Percentiles rank a stretch among this genome's conserved stretches.
phyloP scores from a whole-genome alignment of 2,329 filamentous ascomycete genomes.

The Talaromyces sp. region DNA sequence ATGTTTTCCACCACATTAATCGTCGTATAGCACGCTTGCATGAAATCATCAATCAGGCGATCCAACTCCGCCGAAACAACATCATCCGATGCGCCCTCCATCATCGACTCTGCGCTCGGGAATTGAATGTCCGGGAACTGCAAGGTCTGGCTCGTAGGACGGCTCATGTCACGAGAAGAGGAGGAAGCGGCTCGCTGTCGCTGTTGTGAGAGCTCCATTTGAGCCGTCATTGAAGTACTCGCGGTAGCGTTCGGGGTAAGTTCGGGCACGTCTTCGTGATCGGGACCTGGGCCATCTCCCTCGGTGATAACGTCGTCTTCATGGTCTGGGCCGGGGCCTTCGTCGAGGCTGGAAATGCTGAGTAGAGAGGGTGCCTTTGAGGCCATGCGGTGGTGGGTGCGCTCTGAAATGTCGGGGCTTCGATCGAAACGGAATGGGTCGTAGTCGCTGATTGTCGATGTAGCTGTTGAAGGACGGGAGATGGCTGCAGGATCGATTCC shows the following conservation, averaged over 20 bases:
- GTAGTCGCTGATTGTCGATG: conserved; percentile 38
- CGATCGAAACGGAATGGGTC: conserved; percentile 44
- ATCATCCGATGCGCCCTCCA: conserved; percentile 35
- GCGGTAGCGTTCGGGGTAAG: conserved; percentile 13
- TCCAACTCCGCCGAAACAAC: conserved; percentile 40
- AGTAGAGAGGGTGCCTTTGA: conserved; percentile 49
- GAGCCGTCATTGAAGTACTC: conserved; percentile 3
- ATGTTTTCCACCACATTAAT: conserved; percentile 17
- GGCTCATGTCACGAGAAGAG: conserved; percentile 5
- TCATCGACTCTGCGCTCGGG: conserved; percentile 38
- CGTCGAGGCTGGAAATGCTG: conserved; percentile 36
- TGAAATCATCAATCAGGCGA: conserved; percentile 31
- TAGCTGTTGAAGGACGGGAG: conserved; percentile 39
- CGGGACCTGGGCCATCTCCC: conserved; percentile 13
- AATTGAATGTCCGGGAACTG: conserved; percentile 39
- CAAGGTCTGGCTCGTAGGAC: conserved; percentile 19
- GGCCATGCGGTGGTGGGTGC: conserved; percentile 39
- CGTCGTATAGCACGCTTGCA: conserved; percentile 17
- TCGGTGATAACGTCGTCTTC: conserved; percentile 33
- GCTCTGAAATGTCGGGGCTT: conserved; percentile 18
- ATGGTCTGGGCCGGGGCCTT: conserved; percentile 54
- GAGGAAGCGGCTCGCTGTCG: background rate
- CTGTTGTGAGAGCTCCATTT: conserved; percentile 5
- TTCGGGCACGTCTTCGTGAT: conserved; percentile 14
- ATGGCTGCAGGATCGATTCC: conserved; percentile 7